phyloP scores from a whole-genome alignment of 805 yeast species.

The Helenozyma rhizophorensis region DNA sequence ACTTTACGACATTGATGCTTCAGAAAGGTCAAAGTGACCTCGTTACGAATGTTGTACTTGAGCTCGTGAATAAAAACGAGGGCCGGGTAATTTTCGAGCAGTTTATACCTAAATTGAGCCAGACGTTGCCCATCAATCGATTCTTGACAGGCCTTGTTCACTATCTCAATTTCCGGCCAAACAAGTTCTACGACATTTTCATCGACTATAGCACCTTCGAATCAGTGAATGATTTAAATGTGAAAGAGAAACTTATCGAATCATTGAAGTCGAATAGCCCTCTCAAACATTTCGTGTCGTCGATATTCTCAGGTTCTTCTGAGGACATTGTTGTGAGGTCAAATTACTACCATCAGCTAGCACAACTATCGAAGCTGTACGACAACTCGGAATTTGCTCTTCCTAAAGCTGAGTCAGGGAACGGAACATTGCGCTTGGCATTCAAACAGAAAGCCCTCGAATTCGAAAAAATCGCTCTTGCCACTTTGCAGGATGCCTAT shows the following conservation, averaged over 20 bases:
- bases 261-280: conserved; percentile 13
- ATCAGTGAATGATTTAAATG: conserved; percentile 5
- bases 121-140: conserved; percentile 16
- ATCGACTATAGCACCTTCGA: conserved; percentile 19
- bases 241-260: conserved; percentile 10
- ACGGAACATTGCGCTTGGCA: no score
- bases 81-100: conserved; percentile 6
- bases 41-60: conserved; percentile 10
- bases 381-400: not conserved
- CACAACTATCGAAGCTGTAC: conserved; percentile 13
- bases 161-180: conserved; percentile 26
- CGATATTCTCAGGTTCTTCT: conserved; percentile 14
- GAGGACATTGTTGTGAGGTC: conserved; percentile 15
- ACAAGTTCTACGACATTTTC: conserved; percentile 20
- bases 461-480: conserved; percentile 26
- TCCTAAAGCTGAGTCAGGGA: no score
- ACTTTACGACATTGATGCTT: conserved; percentile 15
- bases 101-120: conserved; percentile 15
- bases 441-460: conserved; percentile 14
- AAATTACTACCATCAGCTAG: conserved; percentile 28
- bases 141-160: conserved; percentile 33
- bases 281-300: conserved; percentile 19
- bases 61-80: conserved; percentile 12
- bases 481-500: conserved; percentile 9
- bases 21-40: conserved; percentile 3